Evolutionary conservation across 257 asterid species (phyloP), one percentile per base, ranked within the genome.

Genomic region (Nicotiana tabacum): DNA sequence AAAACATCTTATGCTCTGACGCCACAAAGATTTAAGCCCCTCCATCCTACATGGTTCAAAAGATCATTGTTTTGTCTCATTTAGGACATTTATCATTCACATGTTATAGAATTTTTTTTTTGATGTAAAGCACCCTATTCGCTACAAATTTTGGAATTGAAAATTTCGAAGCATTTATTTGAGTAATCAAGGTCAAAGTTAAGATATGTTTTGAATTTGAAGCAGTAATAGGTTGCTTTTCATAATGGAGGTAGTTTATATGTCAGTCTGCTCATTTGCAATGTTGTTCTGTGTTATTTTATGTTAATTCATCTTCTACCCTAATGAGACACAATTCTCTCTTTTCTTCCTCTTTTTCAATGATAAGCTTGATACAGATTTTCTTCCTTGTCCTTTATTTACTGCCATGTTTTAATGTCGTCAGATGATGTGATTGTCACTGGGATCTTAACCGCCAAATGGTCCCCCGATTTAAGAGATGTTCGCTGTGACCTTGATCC

Each of bases 401-500:
- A 77, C 81, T 72, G 58, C 77, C 56, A 29, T 65, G 79, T 86
- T 80, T 68, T 66, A 81, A 70, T n/a, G 64, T 86, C 81, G 86
- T 78, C 93, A 96, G 99, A 96, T 90, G 98, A 94, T 84, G 97
- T 93, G 85, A 87, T 94, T 82, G 97, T 93, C 74, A 96, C 98
- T 85, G 98, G 99, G 84, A 93, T 94, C 83, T 82, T 96, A 86
- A 96, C 97, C 15, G 97, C 98, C 82, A 94, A 88, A 88, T 96
- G 99, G 99, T 93, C 97, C 69, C 80, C 95, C 37, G 97, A 89
- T 82, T 39, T 88, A 84, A 96, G 88, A 88, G 97, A 91, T 48
- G 99, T 96, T 81, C 99, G 99, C 18, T 96, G 97, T 83, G 98
- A 96, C 89, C 98, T 96, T 85, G 99, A 96, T 48, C 99, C 99